Evolutionary conservation across 768 basidiomycete species (phyloP).

Genomic region (Trametopsis cervina): DNA sequence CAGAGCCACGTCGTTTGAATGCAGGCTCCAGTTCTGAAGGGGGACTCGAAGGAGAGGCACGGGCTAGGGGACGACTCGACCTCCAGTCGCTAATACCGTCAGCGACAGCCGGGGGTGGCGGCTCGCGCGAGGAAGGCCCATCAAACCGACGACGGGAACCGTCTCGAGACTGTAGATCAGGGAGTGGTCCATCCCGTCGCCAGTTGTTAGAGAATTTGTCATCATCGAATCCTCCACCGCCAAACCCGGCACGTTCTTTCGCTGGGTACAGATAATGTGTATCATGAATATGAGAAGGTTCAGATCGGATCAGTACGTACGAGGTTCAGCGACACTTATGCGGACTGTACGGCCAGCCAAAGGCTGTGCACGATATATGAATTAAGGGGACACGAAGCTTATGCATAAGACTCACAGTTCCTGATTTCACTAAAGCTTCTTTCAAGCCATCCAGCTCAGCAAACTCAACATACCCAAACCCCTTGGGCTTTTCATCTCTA

Average conservation of each 20-base stretch:
- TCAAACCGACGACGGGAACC: slow-evolving; percentile 62
- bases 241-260: slow-evolving; percentile 63
- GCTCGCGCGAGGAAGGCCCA: slow-evolving; percentile 39
- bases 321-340: slow-evolving; percentile 93
- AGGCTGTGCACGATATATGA: slow-evolving; percentile 31
- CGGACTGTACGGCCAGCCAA: slow-evolving; percentile 78
- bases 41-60: slow-evolving; percentile 26
- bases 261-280: slow-evolving; percentile 35
- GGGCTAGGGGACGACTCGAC: slow-evolving; percentile 38
- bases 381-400: neutral
- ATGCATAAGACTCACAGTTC: slow-evolving; percentile 43
- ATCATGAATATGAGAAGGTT: slow-evolving; percentile 9
- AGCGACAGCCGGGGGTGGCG: slow-evolving; percentile 41
- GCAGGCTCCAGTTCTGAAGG: slow-evolving; percentile 42
- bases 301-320: slow-evolving; percentile 43
- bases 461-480: slow-evolving; percentile 98
- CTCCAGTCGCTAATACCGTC: slow-evolving; percentile 70
- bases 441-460: slow-evolving; percentile 80
- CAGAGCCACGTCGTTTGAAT: slow-evolving; percentile 51
- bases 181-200: slow-evolving; percentile 84
- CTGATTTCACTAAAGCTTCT: slow-evolving; percentile 68
- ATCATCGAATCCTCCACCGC: slow-evolving; percentile 50
- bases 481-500: slow-evolving; percentile 91
- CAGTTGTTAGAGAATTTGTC: slow-evolving; percentile 82
- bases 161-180: slow-evolving; percentile 57